A percentile compares a stretch with the other conserved stretches of the same genome.
Evolutionary conservation across 108 stramenopile genomes (phyloP).

Genomic region (Phaeodactylum tricornutum): DNA sequence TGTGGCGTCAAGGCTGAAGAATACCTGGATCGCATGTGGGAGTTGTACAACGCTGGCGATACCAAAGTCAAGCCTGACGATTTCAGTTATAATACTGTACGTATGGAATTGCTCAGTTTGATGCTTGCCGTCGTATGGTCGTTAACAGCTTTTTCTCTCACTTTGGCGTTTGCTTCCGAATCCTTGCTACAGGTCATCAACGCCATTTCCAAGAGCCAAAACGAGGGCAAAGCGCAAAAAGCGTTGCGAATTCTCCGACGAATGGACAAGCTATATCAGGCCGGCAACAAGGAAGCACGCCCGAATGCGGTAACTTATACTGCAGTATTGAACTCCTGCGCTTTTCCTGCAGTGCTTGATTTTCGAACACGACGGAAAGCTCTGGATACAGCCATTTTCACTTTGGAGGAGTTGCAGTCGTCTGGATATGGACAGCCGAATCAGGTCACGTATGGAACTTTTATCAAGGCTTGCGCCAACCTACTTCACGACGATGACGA

Average conservation of each 20-base stretch:
- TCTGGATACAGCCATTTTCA: conserved; percentile 33
- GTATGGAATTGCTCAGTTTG: no score
- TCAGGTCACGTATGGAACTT: conserved; percentile 62
- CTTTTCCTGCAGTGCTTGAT: conserved; percentile 26
- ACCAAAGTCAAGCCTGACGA: conserved; percentile 47
- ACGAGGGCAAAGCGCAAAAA: conserved; percentile 31
- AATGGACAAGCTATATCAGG: conserved; percentile 39
- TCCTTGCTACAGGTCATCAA: conserved; percentile 22
- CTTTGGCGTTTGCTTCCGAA: conserved; percentile 1
- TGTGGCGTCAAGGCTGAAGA: conserved; percentile 24
- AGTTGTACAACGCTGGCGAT: conserved; percentile 28
- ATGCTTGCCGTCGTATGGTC: background rate
- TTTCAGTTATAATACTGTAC: conserved; percentile 45
- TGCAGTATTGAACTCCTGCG: conserved; percentile 31
- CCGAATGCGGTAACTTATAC: conserved; percentile 37
- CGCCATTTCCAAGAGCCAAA: conserved; percentile 39
- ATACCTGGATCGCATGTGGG: conserved; percentile 32
- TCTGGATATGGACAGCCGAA: conserved; percentile 36
- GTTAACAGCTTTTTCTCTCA: background rate
- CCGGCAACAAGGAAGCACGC: conserved; percentile 31
- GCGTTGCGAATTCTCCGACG: conserved; percentile 24
- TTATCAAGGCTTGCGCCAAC: conserved; percentile 51
- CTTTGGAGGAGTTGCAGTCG: conserved; percentile 26
- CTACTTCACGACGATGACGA: conserved; percentile 33
- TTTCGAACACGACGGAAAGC: conserved; percentile 15